phyloP scores from a whole-genome alignment of 257 asterid species.

The Solanum dulcamara region DNA sequence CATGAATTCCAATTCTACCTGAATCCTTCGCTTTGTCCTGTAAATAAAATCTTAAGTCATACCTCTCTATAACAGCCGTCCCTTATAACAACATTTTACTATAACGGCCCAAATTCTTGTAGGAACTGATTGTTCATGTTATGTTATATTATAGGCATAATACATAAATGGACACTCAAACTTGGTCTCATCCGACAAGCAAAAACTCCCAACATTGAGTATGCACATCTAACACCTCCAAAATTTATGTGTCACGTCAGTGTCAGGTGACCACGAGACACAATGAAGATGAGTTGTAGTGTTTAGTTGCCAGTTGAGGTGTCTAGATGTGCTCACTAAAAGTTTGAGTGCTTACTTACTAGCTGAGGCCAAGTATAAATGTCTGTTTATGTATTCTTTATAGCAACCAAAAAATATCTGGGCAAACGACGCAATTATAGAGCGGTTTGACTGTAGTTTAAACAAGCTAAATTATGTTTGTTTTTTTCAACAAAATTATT shows the following conservation, averaged over 20 bases:
- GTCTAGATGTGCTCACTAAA: not conserved
- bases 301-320: not conserved
- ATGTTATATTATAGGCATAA: not conserved
- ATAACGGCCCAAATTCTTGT: not conserved
- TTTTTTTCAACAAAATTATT: not conserved
- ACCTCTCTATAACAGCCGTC: not conserved
- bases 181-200: not conserved
- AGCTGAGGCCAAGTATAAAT: not conserved
- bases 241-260: not conserved
- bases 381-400: not conserved
- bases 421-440: not conserved
- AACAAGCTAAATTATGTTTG: not conserved
- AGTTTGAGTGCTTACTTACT: not conserved
- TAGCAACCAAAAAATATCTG: not conserved
- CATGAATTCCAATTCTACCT: slow-evolving; percentile 61
- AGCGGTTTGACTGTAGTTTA: not conserved
- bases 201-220: not conserved
- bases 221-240: not conserved
- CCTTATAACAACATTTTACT: not conserved
- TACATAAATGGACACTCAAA: not conserved
- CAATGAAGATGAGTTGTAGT: not conserved
- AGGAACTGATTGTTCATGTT: not conserved
- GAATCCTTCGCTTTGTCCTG: slow-evolving; percentile 70
- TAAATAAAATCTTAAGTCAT: not conserved
- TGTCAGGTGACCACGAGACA: not conserved